Percentiles rank a stretch among this genome's conserved stretches.
Conservation (phyloP, 116 monocot species). For the Zostera marina region DNA sequence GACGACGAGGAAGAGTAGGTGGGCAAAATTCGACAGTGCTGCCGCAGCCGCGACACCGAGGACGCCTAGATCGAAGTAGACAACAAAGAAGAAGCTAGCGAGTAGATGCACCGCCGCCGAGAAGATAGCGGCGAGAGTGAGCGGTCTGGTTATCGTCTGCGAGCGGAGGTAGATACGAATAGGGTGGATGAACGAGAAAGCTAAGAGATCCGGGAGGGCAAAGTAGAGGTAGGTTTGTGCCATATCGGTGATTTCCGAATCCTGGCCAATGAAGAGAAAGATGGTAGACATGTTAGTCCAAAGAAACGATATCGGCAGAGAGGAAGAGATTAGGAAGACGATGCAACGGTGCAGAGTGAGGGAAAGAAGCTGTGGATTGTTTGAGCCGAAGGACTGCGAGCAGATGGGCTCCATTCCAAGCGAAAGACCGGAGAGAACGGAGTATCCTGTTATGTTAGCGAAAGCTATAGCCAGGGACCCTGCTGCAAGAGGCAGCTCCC, state of each 20-base stretch:
- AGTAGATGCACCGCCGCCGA: conserved; percentile 10
- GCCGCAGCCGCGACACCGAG: conserved; percentile 38
- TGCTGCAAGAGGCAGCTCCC: not conserved
- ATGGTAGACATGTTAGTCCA: conserved; percentile 11
- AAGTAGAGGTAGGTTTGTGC: conserved; percentile 10
- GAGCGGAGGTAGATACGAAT: conserved; percentile 16
- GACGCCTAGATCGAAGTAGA: conserved; percentile 11
- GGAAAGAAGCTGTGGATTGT: not conserved
- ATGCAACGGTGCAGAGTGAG: conserved; percentile 2
- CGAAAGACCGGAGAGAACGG: conserved; percentile 2
- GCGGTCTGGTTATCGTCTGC: conserved; percentile 8
- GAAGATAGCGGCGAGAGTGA: conserved; percentile 11
- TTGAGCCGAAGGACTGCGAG: conserved; percentile 1
- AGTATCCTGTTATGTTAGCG: conserved; percentile 5
- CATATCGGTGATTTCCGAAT: conserved; percentile 5
- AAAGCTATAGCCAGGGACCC: conserved; percentile 1
- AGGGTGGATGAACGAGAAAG: conserved; percentile 15
- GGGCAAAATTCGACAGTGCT: conserved; percentile 23
- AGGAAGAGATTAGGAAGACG: not conserved
- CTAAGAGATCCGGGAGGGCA: conserved; percentile 9
- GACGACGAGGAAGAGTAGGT: conserved; percentile 17
- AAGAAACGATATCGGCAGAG: conserved; percentile 6
- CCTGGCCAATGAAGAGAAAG: conserved; percentile 11
- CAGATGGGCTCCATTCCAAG: conserved; percentile 5
- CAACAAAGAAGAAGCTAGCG: conserved; percentile 13